phyloP scores from a whole-genome alignment of 495 filamentous ascomycete genomes.

The Daldinia decipiens region DNA sequence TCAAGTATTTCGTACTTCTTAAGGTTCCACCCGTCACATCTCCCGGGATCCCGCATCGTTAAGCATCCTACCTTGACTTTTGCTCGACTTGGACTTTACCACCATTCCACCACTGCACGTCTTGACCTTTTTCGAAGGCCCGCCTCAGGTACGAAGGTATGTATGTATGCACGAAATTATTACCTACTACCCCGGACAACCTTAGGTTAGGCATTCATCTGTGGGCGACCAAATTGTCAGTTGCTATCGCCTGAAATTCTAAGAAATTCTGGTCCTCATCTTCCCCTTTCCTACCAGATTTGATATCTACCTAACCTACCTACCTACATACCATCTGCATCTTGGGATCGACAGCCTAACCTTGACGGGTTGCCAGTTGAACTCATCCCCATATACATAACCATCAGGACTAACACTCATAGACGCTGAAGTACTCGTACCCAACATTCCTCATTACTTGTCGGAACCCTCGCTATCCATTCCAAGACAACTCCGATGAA shows the following conservation, averaged over 20 bases:
- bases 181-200: slow-evolving; percentile 7
- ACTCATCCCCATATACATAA: slow-evolving; percentile 25
- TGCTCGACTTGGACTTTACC: slow-evolving; percentile 13
- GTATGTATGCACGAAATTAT: slow-evolving; percentile 34
- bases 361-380: slow-evolving; percentile 19
- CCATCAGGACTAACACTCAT: slow-evolving; percentile 13
- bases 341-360: slow-evolving; percentile 35
- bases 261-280: slow-evolving; percentile 9
- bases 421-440: slow-evolving; percentile 6
- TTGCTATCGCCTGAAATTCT: slow-evolving; percentile 2
- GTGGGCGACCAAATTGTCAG: slow-evolving; percentile 6
- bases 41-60: slow-evolving; percentile 42
- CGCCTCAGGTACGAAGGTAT: slow-evolving; percentile 32
- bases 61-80: slow-evolving; percentile 8
- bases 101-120: slow-evolving; percentile 15
- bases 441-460: slow-evolving; percentile 19
- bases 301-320: slow-evolving; percentile 8
- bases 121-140: slow-evolving; percentile 11
- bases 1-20: slow-evolving; percentile 31
- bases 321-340: slow-evolving; percentile 15
- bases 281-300: slow-evolving; percentile 28
- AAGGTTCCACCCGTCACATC: slow-evolving; percentile 38
- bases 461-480: slow-evolving; percentile 25
- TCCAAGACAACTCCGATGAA: slow-evolving; percentile 47
- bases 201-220: slow-evolving; percentile 30